phyloP scores from a whole-genome alignment of 257 asterid genomes.

The Anisodus tanguticus region DNA sequence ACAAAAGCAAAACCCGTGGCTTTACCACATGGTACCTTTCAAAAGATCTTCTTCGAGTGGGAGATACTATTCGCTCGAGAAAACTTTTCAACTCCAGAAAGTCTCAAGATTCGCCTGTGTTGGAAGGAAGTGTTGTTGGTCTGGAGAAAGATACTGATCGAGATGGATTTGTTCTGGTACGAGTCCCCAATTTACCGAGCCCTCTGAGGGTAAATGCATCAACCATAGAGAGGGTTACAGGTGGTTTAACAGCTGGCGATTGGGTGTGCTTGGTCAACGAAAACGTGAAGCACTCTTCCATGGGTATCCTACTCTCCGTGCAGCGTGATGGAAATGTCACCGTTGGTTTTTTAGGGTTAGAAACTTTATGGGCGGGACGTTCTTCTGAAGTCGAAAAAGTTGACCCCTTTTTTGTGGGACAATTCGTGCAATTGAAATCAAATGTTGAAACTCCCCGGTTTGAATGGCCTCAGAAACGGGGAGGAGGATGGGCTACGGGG shows the following conservation, averaged over 20 bases:
- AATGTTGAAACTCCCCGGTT: conserved; percentile 50
- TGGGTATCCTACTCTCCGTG: conserved; percentile 61
- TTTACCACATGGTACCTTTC: conserved; percentile 59
- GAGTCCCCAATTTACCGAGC: conserved; percentile 45
- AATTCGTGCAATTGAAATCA: conserved; percentile 54
- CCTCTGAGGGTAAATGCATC: conserved; percentile 52
- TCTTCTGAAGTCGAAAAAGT: conserved; percentile 50
- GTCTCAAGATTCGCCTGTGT: conserved; percentile 38
- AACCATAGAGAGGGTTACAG: conserved; percentile 58
- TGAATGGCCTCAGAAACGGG: conserved; percentile 60
- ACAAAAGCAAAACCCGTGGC: conserved; percentile 44
- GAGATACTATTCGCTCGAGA: conserved; percentile 64
- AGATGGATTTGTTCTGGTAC: conserved; percentile 53
- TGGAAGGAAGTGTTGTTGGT: conserved; percentile 62
- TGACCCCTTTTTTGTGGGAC: conserved; percentile 51
- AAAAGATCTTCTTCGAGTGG: conserved; percentile 61
- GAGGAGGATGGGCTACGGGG: conserved; percentile 57
- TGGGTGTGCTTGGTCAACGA: conserved; percentile 56
- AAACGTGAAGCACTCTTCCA: conserved; percentile 46
- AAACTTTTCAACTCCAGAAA: conserved; percentile 39
- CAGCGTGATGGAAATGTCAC: conserved; percentile 53
- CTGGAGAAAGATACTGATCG: conserved; percentile 60
- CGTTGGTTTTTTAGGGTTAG: conserved; percentile 60
- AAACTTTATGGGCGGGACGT: conserved; percentile 60
- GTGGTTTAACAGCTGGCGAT: conserved; percentile 63